A percentile compares a stretch with the other conserved stretches of the same genome.
Evolutionary conservation across 2,329 filamentous ascomycete species (phyloP).

Genomic region (Trichoderma atroviride): DNA sequence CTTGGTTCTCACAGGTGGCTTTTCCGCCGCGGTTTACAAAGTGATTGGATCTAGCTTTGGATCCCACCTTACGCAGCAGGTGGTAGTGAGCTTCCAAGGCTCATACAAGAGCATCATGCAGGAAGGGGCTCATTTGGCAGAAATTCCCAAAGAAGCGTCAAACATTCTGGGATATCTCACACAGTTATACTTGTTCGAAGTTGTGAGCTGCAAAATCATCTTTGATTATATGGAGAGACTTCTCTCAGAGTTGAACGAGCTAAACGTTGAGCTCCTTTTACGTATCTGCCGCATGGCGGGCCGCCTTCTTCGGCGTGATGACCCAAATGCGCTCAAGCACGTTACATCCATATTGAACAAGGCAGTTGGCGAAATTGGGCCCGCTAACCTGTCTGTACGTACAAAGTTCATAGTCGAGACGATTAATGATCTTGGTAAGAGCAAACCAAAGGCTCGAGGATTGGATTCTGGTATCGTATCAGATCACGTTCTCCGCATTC

Average conservation of each 20-base stretch:
- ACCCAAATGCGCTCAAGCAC: constrained; percentile 84
- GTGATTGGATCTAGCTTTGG: constrained; percentile 87
- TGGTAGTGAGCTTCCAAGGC: constrained; percentile 74
- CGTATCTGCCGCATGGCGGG: constrained; percentile 82
- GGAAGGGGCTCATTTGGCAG: constrained; percentile 45
- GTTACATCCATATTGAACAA: constrained; percentile 80
- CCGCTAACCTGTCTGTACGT: constrained; percentile 75
- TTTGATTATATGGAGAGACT: constrained; percentile 90
- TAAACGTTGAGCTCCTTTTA: constrained; percentile 85
- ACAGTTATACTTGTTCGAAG: constrained; percentile 89
- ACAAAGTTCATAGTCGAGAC: constrained; percentile 98
- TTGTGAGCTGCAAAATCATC: constrained; percentile 78
- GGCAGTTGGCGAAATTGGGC: constrained; percentile 67
- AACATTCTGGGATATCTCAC: constrained; percentile 84
- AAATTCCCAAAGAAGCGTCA: constrained; percentile 47
- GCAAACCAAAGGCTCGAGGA: constrained; percentile 76
- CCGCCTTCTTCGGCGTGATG: constrained; percentile 81
- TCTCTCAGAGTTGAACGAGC: constrained; percentile 73
- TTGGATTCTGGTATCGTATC: constrained; percentile 71
- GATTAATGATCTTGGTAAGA: constrained; percentile 93
- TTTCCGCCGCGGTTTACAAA: constrained; percentile 85
- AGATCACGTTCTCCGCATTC: constrained; percentile 86
- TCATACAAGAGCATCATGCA: constrained; percentile 57
- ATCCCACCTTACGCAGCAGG: constrained; percentile 77
- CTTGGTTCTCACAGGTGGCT: constrained; percentile 86